Evolutionary conservation across 2,329 filamentous ascomycete genomes (phyloP).

Genomic region (Colletotrichum sansevieriae): DNA sequence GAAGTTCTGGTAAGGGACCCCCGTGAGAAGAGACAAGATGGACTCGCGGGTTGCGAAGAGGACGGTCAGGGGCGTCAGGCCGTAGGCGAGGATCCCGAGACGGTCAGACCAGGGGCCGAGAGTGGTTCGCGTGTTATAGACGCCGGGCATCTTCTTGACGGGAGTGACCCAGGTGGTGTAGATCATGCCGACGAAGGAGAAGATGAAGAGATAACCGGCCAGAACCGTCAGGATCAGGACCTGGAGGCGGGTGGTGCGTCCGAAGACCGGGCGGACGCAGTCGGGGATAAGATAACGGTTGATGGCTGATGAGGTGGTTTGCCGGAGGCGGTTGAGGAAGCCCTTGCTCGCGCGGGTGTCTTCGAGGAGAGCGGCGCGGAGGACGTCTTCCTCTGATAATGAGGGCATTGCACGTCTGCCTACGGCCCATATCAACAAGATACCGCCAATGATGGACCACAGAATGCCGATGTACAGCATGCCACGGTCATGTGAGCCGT

Average conservation of each 20-base stretch:
- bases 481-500: slow-evolving; percentile 60
- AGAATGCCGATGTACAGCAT: slow-evolving; percentile 66
- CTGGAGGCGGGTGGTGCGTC: slow-evolving; percentile 76
- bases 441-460: slow-evolving; percentile 61
- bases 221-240: slow-evolving; percentile 71
- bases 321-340: slow-evolving; percentile 48
- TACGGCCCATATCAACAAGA: slow-evolving; percentile 59
- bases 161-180: slow-evolving; percentile 80
- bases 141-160: slow-evolving; percentile 65
- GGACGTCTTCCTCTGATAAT: slow-evolving; percentile 38
- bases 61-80: slow-evolving; percentile 78
- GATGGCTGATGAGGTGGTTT: slow-evolving; percentile 49
- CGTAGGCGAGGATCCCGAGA: slow-evolving; percentile 79
- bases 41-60: slow-evolving; percentile 77
- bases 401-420: slow-evolving; percentile 45
- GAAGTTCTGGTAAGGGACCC: slow-evolving; percentile 81
- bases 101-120: slow-evolving; percentile 78
- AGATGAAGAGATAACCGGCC: slow-evolving; percentile 73
- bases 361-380: slow-evolving; percentile 25
- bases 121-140: slow-evolving; percentile 74
- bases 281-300: slow-evolving; percentile 71
- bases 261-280: slow-evolving; percentile 71
- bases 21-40: slow-evolving; percentile 76
- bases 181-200: slow-evolving; percentile 76
- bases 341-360: slow-evolving; percentile 26